Percentiles rank a stretch among this genome's conserved stretches.
Conservation (phyloP, 2,329 filamentous ascomycete genomes). For the Colletotrichum sp. region DNA sequence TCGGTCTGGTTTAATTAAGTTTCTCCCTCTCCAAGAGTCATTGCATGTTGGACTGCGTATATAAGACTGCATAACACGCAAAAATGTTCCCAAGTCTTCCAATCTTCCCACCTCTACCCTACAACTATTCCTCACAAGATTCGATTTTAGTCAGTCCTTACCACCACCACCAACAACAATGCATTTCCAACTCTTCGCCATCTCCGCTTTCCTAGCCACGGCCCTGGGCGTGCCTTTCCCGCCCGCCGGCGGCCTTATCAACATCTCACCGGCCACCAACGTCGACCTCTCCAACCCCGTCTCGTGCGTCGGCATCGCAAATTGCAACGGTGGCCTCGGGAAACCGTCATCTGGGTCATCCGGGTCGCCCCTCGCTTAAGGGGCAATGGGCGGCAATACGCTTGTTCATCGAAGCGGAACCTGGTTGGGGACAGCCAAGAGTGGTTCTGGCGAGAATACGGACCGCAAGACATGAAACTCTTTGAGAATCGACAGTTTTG, state of each 20-base stretch:
- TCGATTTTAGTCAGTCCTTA: not conserved
- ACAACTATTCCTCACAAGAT: not conserved
- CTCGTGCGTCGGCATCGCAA: not conserved
- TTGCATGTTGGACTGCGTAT: not conserved
- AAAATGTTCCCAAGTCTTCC: not conserved
- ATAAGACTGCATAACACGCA: not conserved
- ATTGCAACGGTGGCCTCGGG: not conserved
- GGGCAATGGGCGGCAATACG: not conserved
- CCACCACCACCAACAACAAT: not conserved
- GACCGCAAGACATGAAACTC: not conserved
- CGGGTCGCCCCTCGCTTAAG: not conserved
- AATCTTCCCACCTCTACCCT: not conserved
- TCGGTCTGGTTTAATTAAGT: too few species aligned
- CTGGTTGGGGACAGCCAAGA: not conserved
- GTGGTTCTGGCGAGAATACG: fast-evolving
- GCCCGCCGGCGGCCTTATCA: not conserved
- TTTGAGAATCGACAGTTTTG: not conserved
- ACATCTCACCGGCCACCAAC: not conserved
- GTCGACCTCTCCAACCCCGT: not conserved
- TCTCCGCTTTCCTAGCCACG: not conserved
- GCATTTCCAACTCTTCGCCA: not conserved
- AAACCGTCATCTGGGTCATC: not conserved
- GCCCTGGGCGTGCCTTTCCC: not conserved
- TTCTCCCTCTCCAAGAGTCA: too few species aligned
- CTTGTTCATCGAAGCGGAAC: not conserved